A percentile compares a stretch with the other conserved stretches of the same genome.
phyloP scores from a whole-genome alignment of 2,329 filamentous ascomycete genomes.

The Diaporthe longicolla region DNA sequence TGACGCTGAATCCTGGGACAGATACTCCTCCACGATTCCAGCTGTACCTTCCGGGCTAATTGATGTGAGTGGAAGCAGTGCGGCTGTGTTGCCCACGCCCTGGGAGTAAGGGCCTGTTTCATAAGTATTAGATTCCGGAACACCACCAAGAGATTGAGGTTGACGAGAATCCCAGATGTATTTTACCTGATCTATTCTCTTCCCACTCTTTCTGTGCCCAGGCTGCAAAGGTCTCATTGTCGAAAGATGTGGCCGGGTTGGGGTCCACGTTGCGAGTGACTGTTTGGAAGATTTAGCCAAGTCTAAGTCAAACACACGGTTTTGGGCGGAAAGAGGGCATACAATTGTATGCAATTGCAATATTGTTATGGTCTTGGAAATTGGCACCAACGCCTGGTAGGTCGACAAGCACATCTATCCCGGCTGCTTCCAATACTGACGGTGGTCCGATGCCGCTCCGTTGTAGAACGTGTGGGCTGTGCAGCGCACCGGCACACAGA shows the following conservation, averaged over 20 bases:
- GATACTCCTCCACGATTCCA: neutral
- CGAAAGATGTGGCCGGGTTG: neutral
- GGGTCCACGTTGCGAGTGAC: slow-evolving; percentile 1
- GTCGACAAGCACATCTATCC: slow-evolving; percentile 1
- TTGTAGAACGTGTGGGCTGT: slow-evolving; percentile 4
- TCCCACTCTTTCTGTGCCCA: neutral
- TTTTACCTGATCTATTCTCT: neutral
- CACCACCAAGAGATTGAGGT: neutral
- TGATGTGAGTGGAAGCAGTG: neutral
- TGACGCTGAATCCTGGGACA: neutral
- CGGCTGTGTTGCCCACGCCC: neutral
- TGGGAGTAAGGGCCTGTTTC: slow-evolving; percentile 5
- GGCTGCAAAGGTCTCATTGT: neutral
- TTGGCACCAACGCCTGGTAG: slow-evolving; percentile 1
- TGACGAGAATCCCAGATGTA: neutral
- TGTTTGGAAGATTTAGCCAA: neutral
- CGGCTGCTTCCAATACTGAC: neutral
- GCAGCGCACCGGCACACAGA: neutral
- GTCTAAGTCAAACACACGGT: neutral
- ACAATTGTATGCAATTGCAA: neutral
- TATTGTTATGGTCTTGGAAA: neutral
- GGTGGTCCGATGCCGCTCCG: neutral
- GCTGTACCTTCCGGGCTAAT: neutral
- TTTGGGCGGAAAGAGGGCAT: neutral
- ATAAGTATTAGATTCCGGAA: neutral